Conservation (phyloP, 2,329 filamentous ascomycete species). For the Aplosporella prunicola region DNA sequence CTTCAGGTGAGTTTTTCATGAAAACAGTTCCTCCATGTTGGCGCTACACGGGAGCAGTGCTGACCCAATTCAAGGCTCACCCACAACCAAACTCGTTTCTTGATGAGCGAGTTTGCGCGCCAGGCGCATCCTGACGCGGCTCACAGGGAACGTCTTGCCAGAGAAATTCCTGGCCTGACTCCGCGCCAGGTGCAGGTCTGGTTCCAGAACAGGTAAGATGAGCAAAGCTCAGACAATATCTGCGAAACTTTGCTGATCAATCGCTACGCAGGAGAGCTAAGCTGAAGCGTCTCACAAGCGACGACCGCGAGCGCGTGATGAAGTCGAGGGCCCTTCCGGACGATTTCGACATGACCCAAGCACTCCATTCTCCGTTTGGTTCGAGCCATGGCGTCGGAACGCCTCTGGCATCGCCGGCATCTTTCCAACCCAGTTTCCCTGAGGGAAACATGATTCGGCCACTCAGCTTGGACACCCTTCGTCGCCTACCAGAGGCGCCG, state of each 20-base stretch:
- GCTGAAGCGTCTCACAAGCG: constrained; percentile 50
- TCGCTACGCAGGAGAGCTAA: constrained; percentile 44
- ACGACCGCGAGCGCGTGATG: constrained; percentile 53
- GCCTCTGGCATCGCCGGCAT: constrained; percentile 38
- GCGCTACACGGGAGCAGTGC: not conserved
- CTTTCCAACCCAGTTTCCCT: constrained; percentile 30
- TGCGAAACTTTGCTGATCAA: not conserved
- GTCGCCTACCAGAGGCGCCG: constrained; percentile 53
- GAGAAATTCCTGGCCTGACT: constrained; percentile 84
- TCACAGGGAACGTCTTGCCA: constrained; percentile 75
- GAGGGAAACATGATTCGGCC: constrained; percentile 56
- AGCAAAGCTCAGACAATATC: constrained; percentile 67
- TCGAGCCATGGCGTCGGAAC: constrained; percentile 35
- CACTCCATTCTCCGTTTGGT: constrained; percentile 46
- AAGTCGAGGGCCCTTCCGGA: constrained; percentile 50
- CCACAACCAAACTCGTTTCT: constrained; percentile 91
- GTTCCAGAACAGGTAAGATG: constrained; percentile 86
- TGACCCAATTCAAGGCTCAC: constrained; percentile 57
- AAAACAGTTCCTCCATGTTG: not conserved
- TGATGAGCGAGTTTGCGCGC: constrained; percentile 95
- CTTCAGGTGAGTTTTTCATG: constrained; percentile 52
- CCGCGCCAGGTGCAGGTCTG: constrained; percentile 93
- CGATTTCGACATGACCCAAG: constrained; percentile 51
- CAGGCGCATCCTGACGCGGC: constrained; percentile 90
- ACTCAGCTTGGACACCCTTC: constrained; percentile 57